A percentile compares a stretch with the other conserved stretches of the same genome.
Evolutionary conservation across 2,329 filamentous ascomycete genomes (phyloP).

Genomic region (Clonostachys chloroleuca): DNA sequence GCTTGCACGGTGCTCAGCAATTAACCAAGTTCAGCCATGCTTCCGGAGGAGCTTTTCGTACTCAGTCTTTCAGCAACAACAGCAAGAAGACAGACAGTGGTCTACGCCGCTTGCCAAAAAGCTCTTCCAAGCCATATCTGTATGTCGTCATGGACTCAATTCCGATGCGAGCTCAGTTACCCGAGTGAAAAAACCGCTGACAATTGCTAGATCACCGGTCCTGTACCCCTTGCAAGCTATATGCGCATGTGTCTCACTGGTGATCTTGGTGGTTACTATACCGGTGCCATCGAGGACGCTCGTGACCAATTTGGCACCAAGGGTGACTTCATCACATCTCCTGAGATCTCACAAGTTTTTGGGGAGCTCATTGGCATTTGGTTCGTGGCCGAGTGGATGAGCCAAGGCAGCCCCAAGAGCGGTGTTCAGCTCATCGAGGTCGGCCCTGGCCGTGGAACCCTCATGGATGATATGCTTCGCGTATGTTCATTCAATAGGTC

Average conservation of each 20-base stretch:
- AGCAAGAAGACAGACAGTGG: conserved; percentile 59
- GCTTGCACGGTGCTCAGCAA: background rate
- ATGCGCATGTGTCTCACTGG: conserved; percentile 99
- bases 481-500: conserved; percentile 43
- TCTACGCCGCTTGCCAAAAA: conserved; percentile 89
- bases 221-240: conserved; percentile 85
- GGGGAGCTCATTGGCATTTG: conserved; percentile 92
- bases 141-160: conserved; percentile 26
- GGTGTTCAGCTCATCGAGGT: conserved; percentile 91
- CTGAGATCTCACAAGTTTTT: conserved; percentile 96
- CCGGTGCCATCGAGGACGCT: conserved; percentile 60
- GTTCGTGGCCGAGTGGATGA: conserved; percentile 96
- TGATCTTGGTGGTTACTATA: conserved; percentile 91
- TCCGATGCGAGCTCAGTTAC: background rate
- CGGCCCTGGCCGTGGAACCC: conserved; percentile 86
- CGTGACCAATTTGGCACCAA: conserved; percentile 88
- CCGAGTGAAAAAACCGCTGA: no score
- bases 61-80: background rate
- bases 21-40: background rate
- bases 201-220: conserved; percentile 62
- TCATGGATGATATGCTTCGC: conserved; percentile 95
- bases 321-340: conserved; percentile 95
- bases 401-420: conserved; percentile 69
- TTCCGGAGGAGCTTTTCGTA: conserved; percentile 6
- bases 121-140: conserved; percentile 80